Evolutionary conservation across 2,329 filamentous ascomycete genomes (phyloP), one percentile per base, ranked within the genome.

Genomic region (Verticillium nonalfalfae): DNA sequence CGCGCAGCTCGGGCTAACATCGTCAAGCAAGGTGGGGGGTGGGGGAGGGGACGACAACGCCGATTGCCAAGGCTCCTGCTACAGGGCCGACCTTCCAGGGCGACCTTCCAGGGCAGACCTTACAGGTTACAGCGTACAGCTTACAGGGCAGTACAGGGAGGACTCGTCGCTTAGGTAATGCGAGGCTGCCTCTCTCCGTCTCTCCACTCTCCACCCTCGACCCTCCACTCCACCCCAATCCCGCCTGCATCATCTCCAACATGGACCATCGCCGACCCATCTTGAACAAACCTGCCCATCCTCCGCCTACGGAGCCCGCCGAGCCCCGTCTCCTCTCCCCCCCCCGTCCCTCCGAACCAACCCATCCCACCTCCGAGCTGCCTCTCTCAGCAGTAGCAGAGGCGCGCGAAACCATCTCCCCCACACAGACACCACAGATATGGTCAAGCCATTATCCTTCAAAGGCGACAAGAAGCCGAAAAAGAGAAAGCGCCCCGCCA

Each of bases 401-500:
- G 26, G 10, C 35, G 3, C 21, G 6, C n/a, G n/a, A 39, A 15
- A 36, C 34, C 54, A 39, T 58, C 50, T 56, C 59, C 56, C 52
- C 59, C 56, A 33, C 31, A 21, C 35, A 9, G 13, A 36, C 13
- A 57, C 26, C 61, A 63, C 55, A 68, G 76, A 66, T 64, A 95
- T 95, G 90, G 89, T 96, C 68, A 97, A 96, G 74, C 88, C 94
- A 57, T 85, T 99, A 62, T 82, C 87, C 57, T 99, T 99, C 83
- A 99, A 99, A 78, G 95, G 95, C 81, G 95, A 99, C 78, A 97
- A 96, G 77, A 95, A 95, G 78, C 79, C 85, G 63, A 97, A 95
- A 77, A 97, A 97, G 81, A 85, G 92, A 74, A 97, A 97, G 83
- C 87, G 90, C 68, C 77, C 83, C 57, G 79, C 81, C 59, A 78